Conservation (phyloP, 164 flowering plant genomes). For the Cinnamomum micranthum region DNA sequence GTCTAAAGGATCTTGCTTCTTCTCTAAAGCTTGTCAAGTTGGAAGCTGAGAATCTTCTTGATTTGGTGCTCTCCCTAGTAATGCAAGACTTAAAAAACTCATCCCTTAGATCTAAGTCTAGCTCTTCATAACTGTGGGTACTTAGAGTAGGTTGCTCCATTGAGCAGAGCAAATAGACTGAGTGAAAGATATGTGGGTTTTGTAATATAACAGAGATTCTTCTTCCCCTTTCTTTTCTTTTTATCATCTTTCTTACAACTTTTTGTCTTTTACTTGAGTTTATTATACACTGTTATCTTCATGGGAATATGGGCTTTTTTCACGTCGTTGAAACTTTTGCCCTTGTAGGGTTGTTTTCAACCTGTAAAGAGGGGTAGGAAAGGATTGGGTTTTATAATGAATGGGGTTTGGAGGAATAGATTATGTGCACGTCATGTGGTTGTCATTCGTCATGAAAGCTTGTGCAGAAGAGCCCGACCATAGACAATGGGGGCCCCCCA, state of each 20-base stretch:
- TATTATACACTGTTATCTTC: background rate
- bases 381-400: background rate
- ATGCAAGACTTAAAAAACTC: conserved; percentile 51
- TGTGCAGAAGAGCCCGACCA: background rate
- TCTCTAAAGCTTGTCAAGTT: conserved; percentile 60
- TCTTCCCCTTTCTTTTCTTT: background rate
- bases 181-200: background rate
- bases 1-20: conserved; percentile 56
- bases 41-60: conserved; percentile 68
- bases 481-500: background rate
- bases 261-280: background rate
- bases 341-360: conserved; percentile 2
- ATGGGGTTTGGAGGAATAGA: background rate
- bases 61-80: conserved; percentile 50
- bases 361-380: background rate
- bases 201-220: background rate
- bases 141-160: conserved; percentile 29
- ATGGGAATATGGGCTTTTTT: background rate
- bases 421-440: background rate
- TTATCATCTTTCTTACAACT: background rate
- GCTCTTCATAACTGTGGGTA: conserved; percentile 27
- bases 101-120: conserved; percentile 53
- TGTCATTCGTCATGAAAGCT: background rate
- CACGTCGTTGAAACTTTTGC: background rate
- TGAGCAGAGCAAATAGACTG: background rate